Evolutionary conservation across 208 protist genomes (phyloP), one percentile per base, ranked within the genome.

Genomic region (Trypanosoma melophagium): DNA sequence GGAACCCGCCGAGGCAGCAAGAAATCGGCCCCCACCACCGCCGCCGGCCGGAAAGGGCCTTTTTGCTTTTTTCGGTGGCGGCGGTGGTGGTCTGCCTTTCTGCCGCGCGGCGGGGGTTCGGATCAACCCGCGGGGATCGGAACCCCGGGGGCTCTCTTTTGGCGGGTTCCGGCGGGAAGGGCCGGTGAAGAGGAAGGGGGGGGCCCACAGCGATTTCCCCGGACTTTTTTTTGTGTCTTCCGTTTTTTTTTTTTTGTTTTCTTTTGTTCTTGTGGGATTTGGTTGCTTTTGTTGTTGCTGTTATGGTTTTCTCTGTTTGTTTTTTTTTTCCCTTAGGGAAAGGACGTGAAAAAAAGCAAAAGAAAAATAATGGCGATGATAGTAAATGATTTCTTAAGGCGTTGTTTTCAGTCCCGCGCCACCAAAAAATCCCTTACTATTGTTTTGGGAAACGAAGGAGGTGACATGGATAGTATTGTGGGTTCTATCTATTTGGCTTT

Each of bases 391-490:
- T 95, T 90, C 78, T 63, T 92, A 60, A 70, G 55, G 21, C 74
- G 81, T 42, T 77, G 76, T 60, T 47, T 69, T 14, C 25, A 68
- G 19, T 65, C 58, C 3, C 63, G 79, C 38, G 16, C 59, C 28
- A 55, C 40, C 28, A 66, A 73, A 54, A 65, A 72, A 22, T 47
- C 54, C 0, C 57, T 90, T 17, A 84, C 81, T 0, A 65, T 84
- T 51, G 90, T 96, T 28, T 57, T 85, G 49, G 90, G 90, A 13
- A 96, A 96, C 57, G 90, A 96, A 64, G 81, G 77, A 17, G 90
- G 90, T 14, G 90, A 96, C 42, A 88, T 96, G 86, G 90, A 96
- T 60, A 96, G 85, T 63, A 71, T 94, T 66, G 76, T 96, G 5
- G 90, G 90, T 3, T 83, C 78, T 52, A 86, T 96, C 64, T 96